Evolutionary conservation across 345 rosid genomes (phyloP), one percentile per base, ranked within the genome.

Genomic region (Linum usitatissimum): DNA sequence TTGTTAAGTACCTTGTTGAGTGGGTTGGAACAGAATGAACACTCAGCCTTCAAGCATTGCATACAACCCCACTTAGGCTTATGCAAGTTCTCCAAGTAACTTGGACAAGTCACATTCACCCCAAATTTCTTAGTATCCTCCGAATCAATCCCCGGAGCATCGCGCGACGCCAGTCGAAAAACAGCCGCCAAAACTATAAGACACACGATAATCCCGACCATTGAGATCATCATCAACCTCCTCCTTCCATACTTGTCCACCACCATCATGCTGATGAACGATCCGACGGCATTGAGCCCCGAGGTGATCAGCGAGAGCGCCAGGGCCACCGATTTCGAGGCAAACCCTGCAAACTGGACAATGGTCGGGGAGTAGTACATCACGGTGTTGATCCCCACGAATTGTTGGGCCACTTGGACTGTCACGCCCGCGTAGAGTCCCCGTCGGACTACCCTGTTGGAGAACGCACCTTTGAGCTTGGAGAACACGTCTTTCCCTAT

Each of bases 361-460:
- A 90, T 93, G 1, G 96, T 71, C 0, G 97, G 96, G 55, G 96
- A 78, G 64, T 90, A 90, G 57, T 92, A 92, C 95, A 92, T 80
- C 30, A 92, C 91, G 0, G 95, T 91, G 66, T 92, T 92, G 73
- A 93, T 90, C 13, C 99, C 99, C 0, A 81, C 90, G 60, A 85
- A 87, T 67, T 92, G 97, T 62, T 92, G 95, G 6, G 90, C 97
- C 21, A 89, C 95, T 64, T 92, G 98, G 13, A 84, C 95, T 0
- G 93, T 78, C 18, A 89, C 70, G 5, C 98, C 97, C 0, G 97
- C 96, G 0, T 83, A 83, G 9, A 92, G 89, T 64, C 81, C 97
- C 64, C 93, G 80, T 15, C 98, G 66, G 15, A 83, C 89, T 0
- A 79, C 67, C 0, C 30, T 51, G 53, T 85, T 75, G 2, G 61